Evolutionary conservation across 2,329 filamentous ascomycete genomes (phyloP).

Genomic region (Coniella lustricola): DNA sequence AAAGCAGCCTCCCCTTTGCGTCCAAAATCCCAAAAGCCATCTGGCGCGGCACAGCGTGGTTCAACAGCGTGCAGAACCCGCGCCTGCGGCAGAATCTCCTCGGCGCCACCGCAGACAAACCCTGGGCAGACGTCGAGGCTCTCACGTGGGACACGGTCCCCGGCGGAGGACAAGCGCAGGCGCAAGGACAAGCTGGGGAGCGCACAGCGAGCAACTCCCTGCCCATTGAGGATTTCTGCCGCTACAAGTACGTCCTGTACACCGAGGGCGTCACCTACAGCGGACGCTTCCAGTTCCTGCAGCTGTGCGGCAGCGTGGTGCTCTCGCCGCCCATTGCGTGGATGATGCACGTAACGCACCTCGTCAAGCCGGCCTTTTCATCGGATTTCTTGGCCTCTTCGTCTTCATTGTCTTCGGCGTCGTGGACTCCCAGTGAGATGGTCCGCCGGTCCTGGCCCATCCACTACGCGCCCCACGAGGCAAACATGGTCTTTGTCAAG

Average conservation of each 20-base stretch:
- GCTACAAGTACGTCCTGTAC: constrained; percentile 43
- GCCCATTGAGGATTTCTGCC: constrained; percentile 43
- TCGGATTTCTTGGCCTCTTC: constrained; percentile 19
- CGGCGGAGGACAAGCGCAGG: constrained; percentile 19
- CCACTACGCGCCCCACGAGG: constrained; percentile 27
- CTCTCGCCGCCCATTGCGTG: constrained; percentile 40
- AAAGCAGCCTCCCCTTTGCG: constrained; percentile 22
- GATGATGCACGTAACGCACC: constrained; percentile 44
- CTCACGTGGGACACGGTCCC: constrained; percentile 27
- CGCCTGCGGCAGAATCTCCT: constrained; percentile 36
- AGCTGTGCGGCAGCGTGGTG: constrained; percentile 41
- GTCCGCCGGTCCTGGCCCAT: constrained; percentile 32
- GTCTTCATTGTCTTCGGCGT: neutral
- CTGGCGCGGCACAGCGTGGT: constrained; percentile 46
- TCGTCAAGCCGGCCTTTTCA: constrained; percentile 38
- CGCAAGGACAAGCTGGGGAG: constrained; percentile 32
- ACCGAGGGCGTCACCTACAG: constrained; percentile 49
- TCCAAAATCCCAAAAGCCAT: constrained; percentile 36
- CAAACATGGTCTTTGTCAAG: constrained; percentile 43
- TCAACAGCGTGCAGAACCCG: constrained; percentile 37
- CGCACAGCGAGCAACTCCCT: constrained; percentile 36
- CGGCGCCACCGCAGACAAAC: constrained; percentile 24
- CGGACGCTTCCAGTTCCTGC: constrained; percentile 44
- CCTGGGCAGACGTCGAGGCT: constrained; percentile 43
- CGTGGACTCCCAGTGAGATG: constrained; percentile 19